Percentiles rank a stretch among this genome's conserved stretches.
These are phyloP conservation scores for Actinomortierella ambigua DNA, from an alignment of 371 early-diverging fungal species.

Conservation along the genomic window DNA sequence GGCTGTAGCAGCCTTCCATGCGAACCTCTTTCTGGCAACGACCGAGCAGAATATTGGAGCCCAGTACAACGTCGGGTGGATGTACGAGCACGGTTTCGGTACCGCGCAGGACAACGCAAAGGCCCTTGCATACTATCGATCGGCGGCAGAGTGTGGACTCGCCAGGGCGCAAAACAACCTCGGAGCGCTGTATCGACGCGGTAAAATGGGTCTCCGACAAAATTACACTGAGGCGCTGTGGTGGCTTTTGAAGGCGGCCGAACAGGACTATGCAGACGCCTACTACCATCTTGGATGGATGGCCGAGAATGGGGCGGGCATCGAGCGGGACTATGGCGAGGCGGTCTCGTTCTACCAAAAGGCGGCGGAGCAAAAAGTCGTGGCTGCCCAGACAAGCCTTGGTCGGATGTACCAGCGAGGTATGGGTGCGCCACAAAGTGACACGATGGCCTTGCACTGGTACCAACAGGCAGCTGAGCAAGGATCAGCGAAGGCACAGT, in stretches of 20 bases:
- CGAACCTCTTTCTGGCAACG: too few relatives aligned
- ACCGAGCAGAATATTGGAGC: too few relatives aligned
- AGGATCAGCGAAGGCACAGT: conserved; percentile 83
- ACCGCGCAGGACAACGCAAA: too few relatives aligned
- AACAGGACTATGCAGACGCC: conserved; percentile 79
- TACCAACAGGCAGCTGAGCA: conserved; percentile 71
- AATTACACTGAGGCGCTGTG: conserved; percentile 67
- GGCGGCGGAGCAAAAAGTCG: conserved; percentile 77
- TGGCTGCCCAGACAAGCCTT: conserved; percentile 66
- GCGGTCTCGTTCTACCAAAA: conserved; percentile 82
- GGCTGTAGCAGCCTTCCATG: too few relatives aligned
- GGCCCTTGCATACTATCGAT: conserved; percentile 80
- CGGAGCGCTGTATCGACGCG: too few relatives aligned
- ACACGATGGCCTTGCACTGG: conserved; percentile 72
- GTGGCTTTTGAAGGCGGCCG: conserved; percentile 76
- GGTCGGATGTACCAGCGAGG: conserved; percentile 85
- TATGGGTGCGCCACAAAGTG: conserved; percentile 73
- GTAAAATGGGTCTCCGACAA: conserved; percentile 74
- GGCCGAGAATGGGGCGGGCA: conserved; percentile 78
- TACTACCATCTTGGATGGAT: conserved; percentile 81
- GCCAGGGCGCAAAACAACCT: too few relatives aligned
- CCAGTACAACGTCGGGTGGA: conserved; percentile 78
- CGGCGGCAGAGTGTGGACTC: conserved; percentile 65
- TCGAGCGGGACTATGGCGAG: conserved; percentile 57
- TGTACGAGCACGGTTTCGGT: too few relatives aligned